These are phyloP conservation scores for Carex pumila DNA, from an alignment of 176 grass and related monocot genomes.

Conservation along the genomic window DNA sequence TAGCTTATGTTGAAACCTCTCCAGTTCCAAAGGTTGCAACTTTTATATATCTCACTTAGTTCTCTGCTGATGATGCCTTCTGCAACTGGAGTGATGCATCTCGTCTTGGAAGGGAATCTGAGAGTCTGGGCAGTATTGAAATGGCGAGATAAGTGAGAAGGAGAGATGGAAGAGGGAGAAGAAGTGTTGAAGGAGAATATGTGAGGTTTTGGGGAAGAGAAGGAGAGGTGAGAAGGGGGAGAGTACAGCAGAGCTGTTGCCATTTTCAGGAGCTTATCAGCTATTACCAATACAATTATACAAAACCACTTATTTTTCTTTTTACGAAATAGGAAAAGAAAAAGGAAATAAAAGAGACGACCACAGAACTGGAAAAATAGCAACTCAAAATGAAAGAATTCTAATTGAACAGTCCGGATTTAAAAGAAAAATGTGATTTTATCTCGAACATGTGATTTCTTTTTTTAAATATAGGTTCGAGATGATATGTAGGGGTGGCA, in stretches of 20 bases:
- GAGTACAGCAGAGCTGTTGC: slow-evolving; percentile 8
- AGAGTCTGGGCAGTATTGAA: slow-evolving; percentile 4
- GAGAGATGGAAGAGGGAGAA: background rate
- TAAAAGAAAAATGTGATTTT: no score
- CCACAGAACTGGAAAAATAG: no score
- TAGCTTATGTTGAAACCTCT: slow-evolving; percentile 76
- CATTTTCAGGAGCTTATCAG: slow-evolving; percentile 15
- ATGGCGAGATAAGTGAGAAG: slow-evolving; percentile 12
- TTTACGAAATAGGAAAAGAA: no score
- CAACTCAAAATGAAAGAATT: no score
- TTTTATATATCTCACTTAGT: slow-evolving; percentile 53
- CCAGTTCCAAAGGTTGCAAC: slow-evolving; percentile 61
- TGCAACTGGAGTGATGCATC: background rate
- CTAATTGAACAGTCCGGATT: no score
- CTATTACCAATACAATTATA: background rate
- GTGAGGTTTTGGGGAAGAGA: background rate
- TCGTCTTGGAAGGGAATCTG: slow-evolving; percentile 8
- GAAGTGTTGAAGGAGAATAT: background rate
- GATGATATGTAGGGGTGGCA: no score
- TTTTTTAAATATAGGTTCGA: no score
- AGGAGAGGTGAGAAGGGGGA: background rate
- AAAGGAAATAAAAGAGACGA: no score
- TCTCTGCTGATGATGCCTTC: background rate
- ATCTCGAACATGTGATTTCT: no score
- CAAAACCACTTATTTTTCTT: background rate